Evolutionary conservation across 2,329 filamentous ascomycete genomes (phyloP), one percentile per base, ranked within the genome.

Genomic region (Graphilbum sp.): DNA sequence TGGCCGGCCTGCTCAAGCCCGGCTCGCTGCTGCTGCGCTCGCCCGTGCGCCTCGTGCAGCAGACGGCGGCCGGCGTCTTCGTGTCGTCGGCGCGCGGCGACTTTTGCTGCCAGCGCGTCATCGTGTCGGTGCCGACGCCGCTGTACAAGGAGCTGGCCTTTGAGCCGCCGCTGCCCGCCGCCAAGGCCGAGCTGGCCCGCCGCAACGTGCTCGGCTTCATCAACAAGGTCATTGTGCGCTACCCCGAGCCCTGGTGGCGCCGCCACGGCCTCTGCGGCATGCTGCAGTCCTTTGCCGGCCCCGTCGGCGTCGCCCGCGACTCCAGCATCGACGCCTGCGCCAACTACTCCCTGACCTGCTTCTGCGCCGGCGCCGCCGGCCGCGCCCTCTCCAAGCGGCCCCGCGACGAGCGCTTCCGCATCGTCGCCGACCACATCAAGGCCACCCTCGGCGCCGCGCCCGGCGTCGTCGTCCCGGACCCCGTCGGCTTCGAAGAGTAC

Each of bases 171-270:
- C 55, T 75, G 16, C 43, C 41, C 4, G 21, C 32, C 10, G 32
- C 35, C 17, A 43, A 43, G 33, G 20, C 32, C 5, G 1, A 63
- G 64, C 0, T 40, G 11, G 21, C 38, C 8, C 24, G 45, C 0
- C 42, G 46, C 2, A 69, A 67, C 44, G 47, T 49, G n/a, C 47
- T 52, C 30, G 66, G 67, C 3, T 62, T 63, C 42, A 68, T 69
- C 45, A 61, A 58, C 36, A 73, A 74, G 48, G 60, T 59, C 6
- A 66, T 72, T 37, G 46, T 63, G 23, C 46, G 51, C 6, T 68
- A 60, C 47, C 46, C 47, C 13, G 40, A 47, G 4, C 58, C 64
- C 0, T 68, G 54, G 45, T 62, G 58, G 59, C 42, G 46, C 19
- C 41, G 48, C 3, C 41, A 39, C 1, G 60, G 62, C 0, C 56